A percentile compares a stretch with the other conserved stretches of the same genome.
Conservation (phyloP, 2,329 filamentous ascomycete species). For the Fusarium tuaranense region DNA sequence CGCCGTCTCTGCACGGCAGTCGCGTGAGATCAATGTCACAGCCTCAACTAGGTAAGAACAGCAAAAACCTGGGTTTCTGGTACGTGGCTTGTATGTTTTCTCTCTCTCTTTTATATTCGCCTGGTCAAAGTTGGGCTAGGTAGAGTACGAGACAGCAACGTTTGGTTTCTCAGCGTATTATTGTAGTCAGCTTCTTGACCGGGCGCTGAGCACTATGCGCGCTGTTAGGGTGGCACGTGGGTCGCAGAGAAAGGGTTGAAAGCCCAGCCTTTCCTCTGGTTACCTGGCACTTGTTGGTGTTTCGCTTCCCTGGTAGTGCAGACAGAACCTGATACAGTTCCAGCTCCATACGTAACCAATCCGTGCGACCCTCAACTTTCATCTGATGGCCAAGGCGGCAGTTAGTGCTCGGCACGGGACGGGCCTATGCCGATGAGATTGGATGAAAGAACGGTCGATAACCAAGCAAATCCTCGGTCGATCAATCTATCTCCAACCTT, state of each 20-base stretch:
- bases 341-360: background rate
- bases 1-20: background rate
- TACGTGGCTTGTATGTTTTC: background rate
- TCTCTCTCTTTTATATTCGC: background rate
- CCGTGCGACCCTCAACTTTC: background rate
- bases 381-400: background rate
- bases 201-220: background rate
- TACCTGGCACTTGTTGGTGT: background rate
- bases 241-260: background rate
- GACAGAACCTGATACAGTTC: background rate
- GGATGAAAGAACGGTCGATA: background rate
- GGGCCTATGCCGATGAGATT: background rate
- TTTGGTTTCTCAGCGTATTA: background rate
- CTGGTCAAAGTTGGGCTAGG: background rate
- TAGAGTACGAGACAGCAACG: background rate
- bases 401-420: background rate
- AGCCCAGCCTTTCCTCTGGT: background rate
- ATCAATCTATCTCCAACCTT: background rate
- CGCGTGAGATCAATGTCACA: constrained; percentile 1
- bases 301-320: background rate
- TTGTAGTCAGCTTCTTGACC: background rate
- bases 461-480: background rate
- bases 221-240: background rate
- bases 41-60: background rate
- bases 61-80: background rate